phyloP scores from a whole-genome alignment of 441 rosid genomes.

The Codiaeum variegatum region DNA sequence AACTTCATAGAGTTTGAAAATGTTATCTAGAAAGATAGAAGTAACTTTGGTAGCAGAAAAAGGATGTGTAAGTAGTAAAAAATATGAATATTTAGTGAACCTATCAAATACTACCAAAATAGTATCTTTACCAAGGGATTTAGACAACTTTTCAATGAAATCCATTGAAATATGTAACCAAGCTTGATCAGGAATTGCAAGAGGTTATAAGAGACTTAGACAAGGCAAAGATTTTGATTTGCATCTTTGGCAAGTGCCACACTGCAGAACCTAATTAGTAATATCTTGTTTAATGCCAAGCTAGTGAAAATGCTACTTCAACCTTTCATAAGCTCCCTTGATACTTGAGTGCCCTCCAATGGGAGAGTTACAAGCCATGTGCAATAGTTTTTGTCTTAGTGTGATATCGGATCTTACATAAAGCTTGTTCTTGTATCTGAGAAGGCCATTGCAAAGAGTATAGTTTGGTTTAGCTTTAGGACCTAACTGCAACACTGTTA shows the following conservation, averaged over 20 bases:
- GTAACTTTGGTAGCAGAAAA: neutral
- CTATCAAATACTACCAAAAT: neutral
- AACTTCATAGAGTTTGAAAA: neutral
- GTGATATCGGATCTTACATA: too few species aligned
- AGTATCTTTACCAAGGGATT: neutral
- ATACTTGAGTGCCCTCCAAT: too few species aligned
- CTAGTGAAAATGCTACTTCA: neutral
- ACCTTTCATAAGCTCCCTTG: neutral
- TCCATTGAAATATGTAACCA: too few species aligned
- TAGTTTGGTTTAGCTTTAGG: too few species aligned
- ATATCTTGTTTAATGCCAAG: neutral
- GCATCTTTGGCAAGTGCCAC: neutral
- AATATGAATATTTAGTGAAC: neutral
- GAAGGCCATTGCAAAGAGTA: too few species aligned
- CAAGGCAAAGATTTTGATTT: neutral
- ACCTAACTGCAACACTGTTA: too few species aligned
- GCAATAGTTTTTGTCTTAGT: too few species aligned
- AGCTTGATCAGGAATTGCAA: too few species aligned
- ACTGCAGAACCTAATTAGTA: neutral
- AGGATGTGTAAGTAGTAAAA: neutral
- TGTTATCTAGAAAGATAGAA: neutral
- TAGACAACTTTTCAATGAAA: neutral
- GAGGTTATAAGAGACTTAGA: neutral
- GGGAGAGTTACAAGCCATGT: too few species aligned
- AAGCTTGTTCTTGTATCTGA: too few species aligned